These are phyloP conservation scores for Nematocida ausubeli DNA, from an alignment of 371 early-diverging fungal genomes.

Conservation along the genomic window DNA sequence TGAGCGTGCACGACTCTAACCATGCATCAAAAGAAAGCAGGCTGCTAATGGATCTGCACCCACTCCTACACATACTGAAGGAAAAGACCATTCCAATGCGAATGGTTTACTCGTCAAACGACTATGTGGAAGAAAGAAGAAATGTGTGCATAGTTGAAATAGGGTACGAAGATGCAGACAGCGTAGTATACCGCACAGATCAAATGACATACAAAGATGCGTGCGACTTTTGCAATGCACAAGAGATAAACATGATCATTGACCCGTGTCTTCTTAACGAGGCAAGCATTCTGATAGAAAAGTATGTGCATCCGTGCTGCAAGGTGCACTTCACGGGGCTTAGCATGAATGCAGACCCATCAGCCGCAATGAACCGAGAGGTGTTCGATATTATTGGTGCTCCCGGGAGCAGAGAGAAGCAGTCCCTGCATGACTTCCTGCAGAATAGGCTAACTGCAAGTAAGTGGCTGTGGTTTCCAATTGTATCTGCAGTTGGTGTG, in stretches of 20 bases:
- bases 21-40: background rate
- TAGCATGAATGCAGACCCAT: background rate
- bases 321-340: background rate
- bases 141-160: conserved; percentile 8
- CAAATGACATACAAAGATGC: background rate
- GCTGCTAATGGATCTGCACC: background rate
- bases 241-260: background rate
- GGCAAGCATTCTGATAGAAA: background rate
- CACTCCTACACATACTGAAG: background rate
- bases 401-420: background rate
- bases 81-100: conserved; percentile 15
- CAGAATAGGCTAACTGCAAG: background rate
- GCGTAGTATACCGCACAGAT: background rate
- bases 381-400: background rate
- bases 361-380: no score
- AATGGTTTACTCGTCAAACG: background rate
- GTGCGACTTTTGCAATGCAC: background rate
- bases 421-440: background rate
- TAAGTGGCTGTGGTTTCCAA: background rate
- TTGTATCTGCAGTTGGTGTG: background rate
- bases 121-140: background rate
- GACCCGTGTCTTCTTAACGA: background rate
- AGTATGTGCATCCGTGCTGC: background rate
- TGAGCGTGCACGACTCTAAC: conserved; percentile 3
- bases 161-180: background rate